phyloP scores from a whole-genome alignment of 306 rosid species.

The Elaeagnus macrophylla region DNA sequence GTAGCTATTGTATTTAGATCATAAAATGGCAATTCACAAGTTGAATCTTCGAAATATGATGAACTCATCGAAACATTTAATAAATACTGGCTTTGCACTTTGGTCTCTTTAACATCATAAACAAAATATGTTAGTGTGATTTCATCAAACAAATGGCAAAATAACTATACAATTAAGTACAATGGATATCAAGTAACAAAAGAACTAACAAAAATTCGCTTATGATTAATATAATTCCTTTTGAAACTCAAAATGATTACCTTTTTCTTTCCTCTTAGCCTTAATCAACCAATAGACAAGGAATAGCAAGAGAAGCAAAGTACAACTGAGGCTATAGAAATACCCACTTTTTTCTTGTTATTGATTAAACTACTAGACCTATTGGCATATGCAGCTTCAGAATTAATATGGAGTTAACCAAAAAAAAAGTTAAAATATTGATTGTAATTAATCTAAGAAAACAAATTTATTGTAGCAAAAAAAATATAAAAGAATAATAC shows the following conservation, averaged over 20 bases:
- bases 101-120: not conserved
- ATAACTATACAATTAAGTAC: not conserved
- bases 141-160: not conserved
- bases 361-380: slow-evolving; percentile 9
- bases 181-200: too few relatives aligned
- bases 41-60: not conserved
- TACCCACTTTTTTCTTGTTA: slow-evolving; percentile 8
- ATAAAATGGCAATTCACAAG: not conserved
- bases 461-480: too few relatives aligned
- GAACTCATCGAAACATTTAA: not conserved
- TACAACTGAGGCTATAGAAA: slow-evolving; percentile 4
- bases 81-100: not conserved
- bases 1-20: slow-evolving; percentile 7
- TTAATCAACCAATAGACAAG: not conserved
- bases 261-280: slow-evolving; percentile 7
- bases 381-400: slow-evolving; percentile 18
- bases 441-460: too few relatives aligned
- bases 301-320: not conserved
- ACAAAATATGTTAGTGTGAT: not conserved
- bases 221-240: too few relatives aligned
- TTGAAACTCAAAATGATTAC: not conserved
- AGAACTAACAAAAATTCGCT: not conserved
- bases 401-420: too few relatives aligned
- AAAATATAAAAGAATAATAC: not conserved
- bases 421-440: too few relatives aligned